These are phyloP conservation scores for Hortiboletus flavorubellus DNA, from an alignment of 768 basidiomycete genomes.

Conservation along the genomic window DNA sequence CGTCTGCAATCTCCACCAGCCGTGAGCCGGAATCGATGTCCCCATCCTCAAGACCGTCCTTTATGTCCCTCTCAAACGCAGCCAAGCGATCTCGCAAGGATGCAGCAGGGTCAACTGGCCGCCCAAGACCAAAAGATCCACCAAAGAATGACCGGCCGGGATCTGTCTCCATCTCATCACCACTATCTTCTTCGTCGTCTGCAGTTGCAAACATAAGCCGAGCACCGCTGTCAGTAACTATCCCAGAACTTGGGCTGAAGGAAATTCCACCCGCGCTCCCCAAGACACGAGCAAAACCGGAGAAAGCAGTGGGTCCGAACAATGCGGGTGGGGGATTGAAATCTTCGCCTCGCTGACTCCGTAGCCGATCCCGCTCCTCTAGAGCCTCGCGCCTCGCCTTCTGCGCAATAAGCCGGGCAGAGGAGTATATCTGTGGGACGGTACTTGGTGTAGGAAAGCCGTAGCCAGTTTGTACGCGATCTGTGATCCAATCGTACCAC, in stretches of 20 bases:
- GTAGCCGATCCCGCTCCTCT: constrained; percentile 44
- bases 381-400: constrained; percentile 57
- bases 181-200: constrained; percentile 59
- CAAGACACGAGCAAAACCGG: constrained; percentile 54
- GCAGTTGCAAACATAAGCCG: constrained; percentile 59
- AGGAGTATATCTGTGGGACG: constrained; percentile 74
- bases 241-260: constrained; percentile 53
- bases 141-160: constrained; percentile 45
- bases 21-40: constrained; percentile 17
- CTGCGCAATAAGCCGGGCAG: constrained; percentile 60
- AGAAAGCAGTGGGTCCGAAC: constrained; percentile 37
- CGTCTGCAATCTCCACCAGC: constrained; percentile 35
- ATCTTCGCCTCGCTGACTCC: constrained; percentile 37
- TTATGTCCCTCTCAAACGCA: constrained; percentile 55
- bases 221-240: constrained; percentile 44
- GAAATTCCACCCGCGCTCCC: constrained; percentile 62
- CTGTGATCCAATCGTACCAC: constrained; percentile 88
- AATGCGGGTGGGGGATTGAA: constrained; percentile 21
- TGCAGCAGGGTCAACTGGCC: constrained; percentile 51
- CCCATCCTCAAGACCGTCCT: constrained; percentile 33
- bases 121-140: constrained; percentile 43
- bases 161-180: constrained; percentile 43
- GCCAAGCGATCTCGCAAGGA: constrained; percentile 60
- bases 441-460: constrained; percentile 76
- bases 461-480: constrained; percentile 71